Percentiles rank a stretch among this genome's conserved stretches.
phyloP scores from a whole-genome alignment of 371 early-diverging fungal genomes.

The Actinomortierella wolfii region DNA sequence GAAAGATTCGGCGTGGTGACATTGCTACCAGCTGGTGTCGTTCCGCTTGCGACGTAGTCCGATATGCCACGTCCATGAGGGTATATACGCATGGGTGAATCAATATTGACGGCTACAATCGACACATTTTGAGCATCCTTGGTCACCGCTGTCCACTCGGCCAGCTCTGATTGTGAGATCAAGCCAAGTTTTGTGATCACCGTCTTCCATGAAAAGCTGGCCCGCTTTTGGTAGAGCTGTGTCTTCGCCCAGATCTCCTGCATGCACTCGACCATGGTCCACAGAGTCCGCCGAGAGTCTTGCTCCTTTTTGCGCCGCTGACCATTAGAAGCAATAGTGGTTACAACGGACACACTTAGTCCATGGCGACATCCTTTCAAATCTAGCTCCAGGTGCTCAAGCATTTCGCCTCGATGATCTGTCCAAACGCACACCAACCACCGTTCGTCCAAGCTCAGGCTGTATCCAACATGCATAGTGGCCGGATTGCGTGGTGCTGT shows the following conservation, averaged over 20 bases:
- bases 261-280: conserved; percentile 5
- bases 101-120: conserved; percentile 56
- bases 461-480: conserved; percentile 61
- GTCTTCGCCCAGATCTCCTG: conserved; percentile 39
- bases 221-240: conserved; percentile 34
- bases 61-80: conserved; percentile 28
- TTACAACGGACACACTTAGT: not conserved
- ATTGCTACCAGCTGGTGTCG: conserved; percentile 19
- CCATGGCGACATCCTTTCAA: conserved; percentile 10
- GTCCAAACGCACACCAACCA: conserved; percentile 66
- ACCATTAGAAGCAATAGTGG: not conserved
- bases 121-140: conserved; percentile 46
- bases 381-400: conserved; percentile 48
- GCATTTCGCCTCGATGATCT: conserved; percentile 60
- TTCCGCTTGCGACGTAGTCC: conserved; percentile 5
- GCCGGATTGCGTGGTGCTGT: conserved; percentile 31
- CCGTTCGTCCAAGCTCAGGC: conserved; percentile 59
- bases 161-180: conserved; percentile 23
- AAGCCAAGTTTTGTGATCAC: conserved; percentile 34
- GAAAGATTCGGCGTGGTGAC: conserved; percentile 37
- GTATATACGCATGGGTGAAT: conserved; percentile 51
- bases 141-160: conserved; percentile 50
- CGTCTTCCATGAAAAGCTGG: conserved; percentile 39
- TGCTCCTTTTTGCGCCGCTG: not conserved
- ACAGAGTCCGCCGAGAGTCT: not conserved